Percentiles rank a stretch among this genome's conserved stretches.
phyloP scores from a whole-genome alignment of 805 yeast genomes.

The Pichia thaimueangensis region DNA sequence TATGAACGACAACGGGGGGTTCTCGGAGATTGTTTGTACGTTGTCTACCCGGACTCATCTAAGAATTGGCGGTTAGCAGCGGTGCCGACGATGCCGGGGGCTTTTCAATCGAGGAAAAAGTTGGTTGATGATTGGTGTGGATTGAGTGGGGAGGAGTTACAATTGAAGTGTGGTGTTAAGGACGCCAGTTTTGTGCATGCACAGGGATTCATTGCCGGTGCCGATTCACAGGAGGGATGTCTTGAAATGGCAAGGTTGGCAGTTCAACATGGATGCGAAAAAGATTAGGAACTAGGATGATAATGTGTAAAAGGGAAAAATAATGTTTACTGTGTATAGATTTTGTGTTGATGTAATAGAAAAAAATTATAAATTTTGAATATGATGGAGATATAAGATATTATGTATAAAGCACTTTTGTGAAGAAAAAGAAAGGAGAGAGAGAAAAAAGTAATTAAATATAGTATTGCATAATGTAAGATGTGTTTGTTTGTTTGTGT shows the following conservation, averaged over 20 bases:
- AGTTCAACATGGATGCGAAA: not conserved
- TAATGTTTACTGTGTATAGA: too few relatives aligned
- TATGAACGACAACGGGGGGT: not conserved
- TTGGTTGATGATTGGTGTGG: conserved; percentile 91
- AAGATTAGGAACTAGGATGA: not conserved
- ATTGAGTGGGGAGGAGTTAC: conserved; percentile 73
- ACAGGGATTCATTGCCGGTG: conserved; percentile 95
- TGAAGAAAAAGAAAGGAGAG: not conserved
- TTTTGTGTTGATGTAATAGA: not conserved
- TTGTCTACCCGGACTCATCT: conserved; percentile 67
- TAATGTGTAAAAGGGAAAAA: not conserved
- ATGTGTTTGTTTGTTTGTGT: too few relatives aligned
- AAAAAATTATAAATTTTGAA: not conserved
- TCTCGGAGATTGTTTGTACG: conserved; percentile 56
- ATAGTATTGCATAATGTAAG: too few relatives aligned
- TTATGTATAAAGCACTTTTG: not conserved
- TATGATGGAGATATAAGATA: too few relatives aligned
- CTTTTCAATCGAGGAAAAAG: conserved; percentile 78
- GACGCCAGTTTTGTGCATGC: conserved; percentile 91
- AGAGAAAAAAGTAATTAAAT: not conserved
- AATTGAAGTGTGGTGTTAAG: conserved; percentile 61
- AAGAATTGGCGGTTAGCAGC: conserved; percentile 81
- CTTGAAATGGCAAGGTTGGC: conserved; percentile 11
- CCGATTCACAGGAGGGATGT: conserved; percentile 59
- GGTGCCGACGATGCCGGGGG: conserved; percentile 63